Percentiles rank a stretch among this genome's conserved stretches.
These are phyloP conservation scores for Berkeleyomyces rouxiae DNA, from an alignment of 2,329 filamentous ascomycete genomes.

Conservation along the genomic window DNA sequence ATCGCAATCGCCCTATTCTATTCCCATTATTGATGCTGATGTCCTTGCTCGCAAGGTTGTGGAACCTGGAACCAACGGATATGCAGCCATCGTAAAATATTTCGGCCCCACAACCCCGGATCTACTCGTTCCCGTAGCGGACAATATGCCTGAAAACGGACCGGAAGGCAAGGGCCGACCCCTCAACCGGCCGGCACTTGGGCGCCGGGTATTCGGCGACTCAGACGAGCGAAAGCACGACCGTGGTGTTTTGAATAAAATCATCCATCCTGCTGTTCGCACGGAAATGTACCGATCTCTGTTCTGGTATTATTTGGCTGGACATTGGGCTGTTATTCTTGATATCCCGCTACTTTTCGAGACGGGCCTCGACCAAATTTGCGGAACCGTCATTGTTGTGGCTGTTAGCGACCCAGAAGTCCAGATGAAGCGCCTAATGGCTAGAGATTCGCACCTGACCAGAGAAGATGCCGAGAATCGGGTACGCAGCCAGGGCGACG, in stretches of 20 bases:
- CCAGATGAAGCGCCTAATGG: conserved; percentile 65
- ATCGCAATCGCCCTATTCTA: conserved; percentile 59
- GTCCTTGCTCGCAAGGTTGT: conserved; percentile 83
- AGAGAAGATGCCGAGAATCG: conserved; percentile 78
- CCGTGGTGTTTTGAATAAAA: conserved; percentile 63
- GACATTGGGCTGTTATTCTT: conserved; percentile 76
- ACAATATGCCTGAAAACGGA: conserved; percentile 36
- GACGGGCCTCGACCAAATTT: conserved; percentile 67
- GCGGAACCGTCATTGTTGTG: conserved; percentile 73
- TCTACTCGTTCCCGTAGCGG: conserved; percentile 48
- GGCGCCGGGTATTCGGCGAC: conserved; percentile 71
- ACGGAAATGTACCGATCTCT: conserved; percentile 64
- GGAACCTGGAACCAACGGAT: conserved; percentile 74
- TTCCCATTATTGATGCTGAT: conserved; percentile 91
- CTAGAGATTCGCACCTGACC: conserved; percentile 59
- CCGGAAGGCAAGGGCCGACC: conserved; percentile 48
- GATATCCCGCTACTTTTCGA: conserved; percentile 91
- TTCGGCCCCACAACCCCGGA: conserved; percentile 76
- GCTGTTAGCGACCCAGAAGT: conserved; percentile 62
- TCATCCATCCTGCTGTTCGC: conserved; percentile 83
- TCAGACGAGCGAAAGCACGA: conserved; percentile 53
- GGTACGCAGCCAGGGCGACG: conserved; percentile 73
- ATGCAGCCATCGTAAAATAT: conserved; percentile 63
- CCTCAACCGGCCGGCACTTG: conserved; percentile 73
- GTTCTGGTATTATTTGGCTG: conserved; percentile 53